A percentile compares a stretch with the other conserved stretches of the same genome.
Conservation (phyloP, 2,329 filamentous ascomycete genomes). For the Pezicula carpinea region DNA sequence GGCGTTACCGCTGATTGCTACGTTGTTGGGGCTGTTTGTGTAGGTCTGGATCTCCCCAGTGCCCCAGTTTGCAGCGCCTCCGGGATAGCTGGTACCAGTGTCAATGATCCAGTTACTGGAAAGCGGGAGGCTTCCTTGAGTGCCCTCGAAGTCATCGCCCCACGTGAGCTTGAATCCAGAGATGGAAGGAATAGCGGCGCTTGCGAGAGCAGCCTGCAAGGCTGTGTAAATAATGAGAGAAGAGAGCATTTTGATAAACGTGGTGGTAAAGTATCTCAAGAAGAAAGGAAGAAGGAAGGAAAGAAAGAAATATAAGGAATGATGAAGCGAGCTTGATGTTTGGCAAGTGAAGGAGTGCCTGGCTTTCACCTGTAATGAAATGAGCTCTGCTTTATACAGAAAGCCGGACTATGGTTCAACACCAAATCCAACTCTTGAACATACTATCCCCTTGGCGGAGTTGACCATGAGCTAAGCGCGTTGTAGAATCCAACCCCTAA, state of each 20-base stretch:
- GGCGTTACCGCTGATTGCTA: not conserved
- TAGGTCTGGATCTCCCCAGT: conserved; percentile 1
- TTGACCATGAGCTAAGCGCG: too few species aligned
- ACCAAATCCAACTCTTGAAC: too few species aligned
- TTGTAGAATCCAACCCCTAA: too few species aligned
- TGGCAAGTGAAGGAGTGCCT: too few species aligned
- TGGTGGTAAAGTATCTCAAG: too few species aligned
- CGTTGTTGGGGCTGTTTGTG: not conserved
- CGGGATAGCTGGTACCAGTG: not conserved
- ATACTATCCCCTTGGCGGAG: too few species aligned
- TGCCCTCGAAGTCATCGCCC: not conserved
- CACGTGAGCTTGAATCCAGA: not conserved
- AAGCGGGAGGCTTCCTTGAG: not conserved
- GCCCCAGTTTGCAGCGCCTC: not conserved
- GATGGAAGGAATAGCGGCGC: not conserved
- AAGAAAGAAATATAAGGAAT: too few species aligned
- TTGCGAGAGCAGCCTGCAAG: not conserved
- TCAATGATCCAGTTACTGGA: not conserved
- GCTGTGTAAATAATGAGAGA: not conserved
- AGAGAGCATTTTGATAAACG: not conserved
- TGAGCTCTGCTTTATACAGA: too few species aligned
- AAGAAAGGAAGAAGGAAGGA: too few species aligned
- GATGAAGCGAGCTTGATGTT: too few species aligned
- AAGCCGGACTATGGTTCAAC: too few species aligned
- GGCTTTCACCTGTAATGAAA: too few species aligned